Evolutionary conservation across 768 basidiomycete genomes (phyloP).

Genomic region (Fomitopsis pulvina): DNA sequence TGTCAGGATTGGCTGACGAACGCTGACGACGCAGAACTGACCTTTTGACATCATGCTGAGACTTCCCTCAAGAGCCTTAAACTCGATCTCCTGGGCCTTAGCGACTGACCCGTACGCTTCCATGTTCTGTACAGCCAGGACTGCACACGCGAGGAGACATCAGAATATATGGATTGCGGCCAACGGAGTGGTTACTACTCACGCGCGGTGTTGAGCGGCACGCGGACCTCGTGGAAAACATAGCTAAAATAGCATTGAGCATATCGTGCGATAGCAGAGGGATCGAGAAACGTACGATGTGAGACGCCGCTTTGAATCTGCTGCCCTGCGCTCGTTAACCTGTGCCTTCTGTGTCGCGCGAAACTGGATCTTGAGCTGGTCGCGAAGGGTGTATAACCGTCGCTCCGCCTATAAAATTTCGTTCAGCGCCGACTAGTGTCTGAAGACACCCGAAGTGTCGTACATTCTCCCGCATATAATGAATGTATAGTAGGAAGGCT

Average conservation of each 20-base stretch:
- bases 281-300: slow-evolving; percentile 64
- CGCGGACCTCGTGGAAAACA: slow-evolving; percentile 80
- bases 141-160: slow-evolving; percentile 12
- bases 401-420: slow-evolving; percentile 30
- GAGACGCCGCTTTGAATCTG: slow-evolving; percentile 76
- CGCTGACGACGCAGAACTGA: slow-evolving; percentile 15
- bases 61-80: slow-evolving; percentile 76
- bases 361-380: slow-evolving; percentile 49
- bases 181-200: slow-evolving; percentile 5
- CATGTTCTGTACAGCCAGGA: slow-evolving; percentile 91
- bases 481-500: slow-evolving; percentile 69
- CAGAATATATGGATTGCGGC: background rate
- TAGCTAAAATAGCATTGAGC: slow-evolving; percentile 55
- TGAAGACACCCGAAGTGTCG: slow-evolving; percentile 16
- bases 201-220: slow-evolving; percentile 73
- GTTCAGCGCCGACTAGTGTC: background rate
- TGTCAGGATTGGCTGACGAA: background rate
- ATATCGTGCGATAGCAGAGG: no score
- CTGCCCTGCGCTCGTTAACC: slow-evolving; percentile 56
- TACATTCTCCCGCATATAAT: slow-evolving; percentile 37
- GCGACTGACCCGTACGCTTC: slow-evolving; percentile 69
- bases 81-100: slow-evolving; percentile 79
- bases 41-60: slow-evolving; percentile 88
- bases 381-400: slow-evolving; percentile 41
- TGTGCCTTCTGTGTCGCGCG: slow-evolving; percentile 55